These are phyloP conservation scores for Malassezia brasiliensis DNA, from an alignment of 1,284 basidiomycete species.

Conservation along the genomic window DNA sequence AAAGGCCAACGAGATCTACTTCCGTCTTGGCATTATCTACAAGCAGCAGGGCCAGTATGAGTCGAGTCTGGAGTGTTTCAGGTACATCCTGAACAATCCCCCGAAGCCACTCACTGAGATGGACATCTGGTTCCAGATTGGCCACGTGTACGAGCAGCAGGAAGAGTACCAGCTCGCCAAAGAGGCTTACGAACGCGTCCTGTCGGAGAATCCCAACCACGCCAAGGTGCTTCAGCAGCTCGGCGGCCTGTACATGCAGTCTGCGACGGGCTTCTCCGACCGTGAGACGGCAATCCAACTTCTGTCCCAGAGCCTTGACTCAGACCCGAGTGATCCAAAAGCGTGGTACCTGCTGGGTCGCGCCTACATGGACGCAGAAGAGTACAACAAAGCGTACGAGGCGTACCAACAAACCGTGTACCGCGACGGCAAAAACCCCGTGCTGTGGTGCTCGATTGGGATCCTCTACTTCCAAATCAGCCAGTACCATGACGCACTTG, in stretches of 20 bases:
- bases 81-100: slow-evolving; percentile 87
- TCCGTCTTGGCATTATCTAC: slow-evolving; percentile 96
- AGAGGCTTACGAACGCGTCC: slow-evolving; percentile 93
- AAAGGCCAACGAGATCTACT: slow-evolving; percentile 97
- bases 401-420: slow-evolving; percentile 99
- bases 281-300: slow-evolving; percentile 88
- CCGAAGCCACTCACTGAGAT: slow-evolving; percentile 89
- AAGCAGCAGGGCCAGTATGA: slow-evolving; percentile 85
- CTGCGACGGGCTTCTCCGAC: slow-evolving; percentile 83
- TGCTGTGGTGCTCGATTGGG: slow-evolving; percentile 99
- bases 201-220: slow-evolving; percentile 82
- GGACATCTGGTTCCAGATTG: slow-evolving; percentile 99
- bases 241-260: slow-evolving; percentile 93
- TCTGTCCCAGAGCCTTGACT: slow-evolving; percentile 66
- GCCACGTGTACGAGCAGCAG: slow-evolving; percentile 94
- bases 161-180: slow-evolving; percentile 84
- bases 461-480: slow-evolving; percentile 99
- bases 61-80: slow-evolving; percentile 57
- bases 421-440: slow-evolving; percentile 93
- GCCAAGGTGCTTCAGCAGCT: slow-evolving; percentile 97
- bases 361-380: slow-evolving; percentile 96
- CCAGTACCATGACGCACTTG: slow-evolving; percentile 93
- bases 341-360: slow-evolving; percentile 97
- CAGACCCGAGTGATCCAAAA: slow-evolving; percentile 88
- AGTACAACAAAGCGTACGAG: slow-evolving; percentile 99